phyloP scores from a whole-genome alignment of 805 yeast genomes.

The Saccharomycopsis oosterbeekiorum region DNA sequence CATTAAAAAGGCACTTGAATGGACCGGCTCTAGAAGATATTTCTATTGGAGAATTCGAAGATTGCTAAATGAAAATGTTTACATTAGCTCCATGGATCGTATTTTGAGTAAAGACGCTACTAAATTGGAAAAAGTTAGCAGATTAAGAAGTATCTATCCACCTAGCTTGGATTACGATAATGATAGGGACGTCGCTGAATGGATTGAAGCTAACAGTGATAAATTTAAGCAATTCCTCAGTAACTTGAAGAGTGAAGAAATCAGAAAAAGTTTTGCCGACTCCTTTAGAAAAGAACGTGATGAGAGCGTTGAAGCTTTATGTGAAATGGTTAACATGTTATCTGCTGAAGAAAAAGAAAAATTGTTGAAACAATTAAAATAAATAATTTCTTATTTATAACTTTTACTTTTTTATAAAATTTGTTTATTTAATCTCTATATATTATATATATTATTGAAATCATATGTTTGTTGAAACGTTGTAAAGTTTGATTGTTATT shows the following conservation, averaged over 20 bases:
- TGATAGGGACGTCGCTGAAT: constrained; percentile 70
- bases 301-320: constrained; percentile 43
- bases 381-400: background rate
- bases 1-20: constrained; percentile 73
- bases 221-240: constrained; percentile 50
- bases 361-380: constrained; percentile 18
- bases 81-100: constrained; percentile 62
- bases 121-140: constrained; percentile 74
- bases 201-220: constrained; percentile 75
- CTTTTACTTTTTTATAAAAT: too few species aligned
- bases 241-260: constrained; percentile 55
- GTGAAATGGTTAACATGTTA: constrained; percentile 43
- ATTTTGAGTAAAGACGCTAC: constrained; percentile 43
- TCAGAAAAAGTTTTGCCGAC: constrained; percentile 54
- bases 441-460: too few species aligned
- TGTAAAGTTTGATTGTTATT: too few species aligned
- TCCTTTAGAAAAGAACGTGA: constrained; percentile 46
- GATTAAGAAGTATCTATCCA: constrained; percentile 83
- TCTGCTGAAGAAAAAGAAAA: constrained; percentile 46
- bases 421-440: background rate
- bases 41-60: constrained; percentile 99
- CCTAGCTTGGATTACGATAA: constrained; percentile 54
- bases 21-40: constrained; percentile 85
- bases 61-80: constrained; percentile 85
- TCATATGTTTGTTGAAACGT: too few species aligned